Conservation (phyloP, 345 rosid genomes). For the Melaleuca quinquenervia region DNA sequence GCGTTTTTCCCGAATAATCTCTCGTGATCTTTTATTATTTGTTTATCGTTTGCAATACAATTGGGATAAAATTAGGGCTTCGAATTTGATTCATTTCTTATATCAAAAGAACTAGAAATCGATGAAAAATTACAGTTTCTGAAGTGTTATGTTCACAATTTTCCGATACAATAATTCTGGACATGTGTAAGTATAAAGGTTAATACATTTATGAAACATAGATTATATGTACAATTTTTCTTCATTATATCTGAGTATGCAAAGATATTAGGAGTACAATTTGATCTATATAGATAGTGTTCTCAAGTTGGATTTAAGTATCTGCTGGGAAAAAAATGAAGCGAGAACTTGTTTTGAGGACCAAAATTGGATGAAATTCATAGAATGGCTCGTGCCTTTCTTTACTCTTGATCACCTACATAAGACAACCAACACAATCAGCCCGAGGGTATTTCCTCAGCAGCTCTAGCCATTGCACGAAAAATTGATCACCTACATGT, state of each 20-base stretch:
- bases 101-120: neutral
- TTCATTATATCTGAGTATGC: neutral
- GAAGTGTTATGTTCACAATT: neutral
- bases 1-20: neutral
- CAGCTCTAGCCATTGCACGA: slow-evolving; percentile 88
- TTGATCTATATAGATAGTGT: neutral
- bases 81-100: neutral
- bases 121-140: neutral
- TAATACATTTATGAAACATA: neutral
- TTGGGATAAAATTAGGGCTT: neutral
- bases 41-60: too few species aligned
- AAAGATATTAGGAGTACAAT: neutral
- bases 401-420: slow-evolving; percentile 27
- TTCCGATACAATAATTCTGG: neutral
- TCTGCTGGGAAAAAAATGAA: neutral
- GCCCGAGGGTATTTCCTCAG: slow-evolving; percentile 57
- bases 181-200: neutral
- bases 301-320: neutral
- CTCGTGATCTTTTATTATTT: neutral
- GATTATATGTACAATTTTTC: neutral
- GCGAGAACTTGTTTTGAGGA: neutral
- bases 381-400: neutral
- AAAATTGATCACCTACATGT: slow-evolving; percentile 69
- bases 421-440: slow-evolving; percentile 75
- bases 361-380: neutral